Evolutionary conservation across 2,329 filamentous ascomycete genomes (phyloP).

Genomic region (Diaporthe sp.): DNA sequence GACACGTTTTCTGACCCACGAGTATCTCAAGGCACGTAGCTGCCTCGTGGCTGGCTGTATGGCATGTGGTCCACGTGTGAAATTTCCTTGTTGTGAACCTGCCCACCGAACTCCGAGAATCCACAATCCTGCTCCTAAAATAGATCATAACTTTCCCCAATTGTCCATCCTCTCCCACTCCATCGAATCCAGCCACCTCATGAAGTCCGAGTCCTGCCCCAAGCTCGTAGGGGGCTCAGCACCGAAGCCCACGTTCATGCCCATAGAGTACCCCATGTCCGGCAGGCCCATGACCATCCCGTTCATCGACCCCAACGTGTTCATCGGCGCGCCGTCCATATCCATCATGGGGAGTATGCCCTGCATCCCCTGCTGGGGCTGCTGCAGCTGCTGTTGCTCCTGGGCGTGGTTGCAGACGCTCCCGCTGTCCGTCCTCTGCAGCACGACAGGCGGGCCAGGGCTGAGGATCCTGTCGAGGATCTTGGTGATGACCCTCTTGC

Average conservation of each 20-base stretch:
- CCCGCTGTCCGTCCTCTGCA: slow-evolving; percentile 40
- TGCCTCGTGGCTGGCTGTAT: neutral
- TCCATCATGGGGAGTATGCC: slow-evolving; percentile 42
- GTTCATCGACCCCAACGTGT: slow-evolving; percentile 30
- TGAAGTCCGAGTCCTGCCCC: slow-evolving; percentile 52
- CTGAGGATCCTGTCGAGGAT: slow-evolving; percentile 54
- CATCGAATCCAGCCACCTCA: slow-evolving; percentile 53
- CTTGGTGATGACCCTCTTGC: slow-evolving; percentile 52
- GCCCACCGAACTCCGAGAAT: neutral
- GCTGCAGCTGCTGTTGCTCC: slow-evolving; percentile 7
- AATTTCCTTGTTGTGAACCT: neutral
- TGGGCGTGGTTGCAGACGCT: slow-evolving; percentile 27
- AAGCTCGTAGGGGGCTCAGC: slow-evolving; percentile 48
- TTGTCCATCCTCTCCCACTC: slow-evolving; percentile 49
- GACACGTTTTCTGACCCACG: too few species aligned
- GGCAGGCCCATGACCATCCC: slow-evolving; percentile 43
- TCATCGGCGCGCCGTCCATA: slow-evolving; percentile 29
- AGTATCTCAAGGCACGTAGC: neutral
- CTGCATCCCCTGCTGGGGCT: slow-evolving; percentile 36
- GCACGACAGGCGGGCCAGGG: slow-evolving; percentile 42
- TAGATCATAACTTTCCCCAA: slow-evolving; percentile 33
- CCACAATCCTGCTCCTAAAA: neutral
- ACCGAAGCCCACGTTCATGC: slow-evolving; percentile 47
- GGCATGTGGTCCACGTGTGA: neutral
- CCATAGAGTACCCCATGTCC: slow-evolving; percentile 44